These are phyloP conservation scores for Kodamaea arcana DNA, from an alignment of 1,139 yeast genomes.

Conservation along the genomic window DNA sequence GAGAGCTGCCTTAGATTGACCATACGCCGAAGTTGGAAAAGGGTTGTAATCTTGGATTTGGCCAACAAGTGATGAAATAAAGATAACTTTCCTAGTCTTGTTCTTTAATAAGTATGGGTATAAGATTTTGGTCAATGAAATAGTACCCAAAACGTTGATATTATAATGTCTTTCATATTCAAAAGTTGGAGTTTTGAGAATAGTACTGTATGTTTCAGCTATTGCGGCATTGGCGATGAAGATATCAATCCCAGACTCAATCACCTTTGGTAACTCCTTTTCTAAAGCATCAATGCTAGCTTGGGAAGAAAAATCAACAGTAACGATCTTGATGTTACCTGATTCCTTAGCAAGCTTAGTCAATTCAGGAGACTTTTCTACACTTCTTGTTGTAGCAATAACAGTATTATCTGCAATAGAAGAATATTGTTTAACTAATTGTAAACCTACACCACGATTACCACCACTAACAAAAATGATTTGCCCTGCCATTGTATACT, in stretches of 20 bases:
- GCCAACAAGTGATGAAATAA: constrained; percentile 7
- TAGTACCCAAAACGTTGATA: constrained; percentile 4
- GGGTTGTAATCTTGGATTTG: constrained; percentile 6
- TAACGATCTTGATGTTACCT: constrained; percentile 4
- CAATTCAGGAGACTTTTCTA: constrained; percentile 11
- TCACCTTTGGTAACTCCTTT: constrained; percentile 1
- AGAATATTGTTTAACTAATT: constrained; percentile 16
- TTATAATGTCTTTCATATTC: constrained; percentile 2
- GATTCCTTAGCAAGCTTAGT: constrained; percentile 5
- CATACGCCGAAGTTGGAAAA: constrained; percentile 20
- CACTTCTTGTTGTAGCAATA: constrained; percentile 16
- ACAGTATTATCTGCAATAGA: constrained; percentile 16
- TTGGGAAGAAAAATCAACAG: constrained; percentile 4
- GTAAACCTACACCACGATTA: constrained; percentile 29
- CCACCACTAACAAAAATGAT: constrained; percentile 22
- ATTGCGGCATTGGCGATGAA: constrained; percentile 5
- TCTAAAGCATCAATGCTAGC: constrained; percentile 20
- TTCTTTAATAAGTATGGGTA: constrained; percentile 4
- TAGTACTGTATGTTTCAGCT: not conserved
- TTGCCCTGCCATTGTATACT: not conserved
- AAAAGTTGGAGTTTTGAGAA: not conserved
- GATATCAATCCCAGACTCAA: constrained; percentile 3
- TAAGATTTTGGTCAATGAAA: constrained; percentile 2
- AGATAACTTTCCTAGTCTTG: constrained; percentile 3
- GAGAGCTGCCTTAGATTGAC: constrained; percentile 27